A percentile compares a stretch with the other conserved stretches of the same genome.
phyloP scores from a whole-genome alignment of 164 flowering plant genomes.

The Vitis cinerea region DNA sequence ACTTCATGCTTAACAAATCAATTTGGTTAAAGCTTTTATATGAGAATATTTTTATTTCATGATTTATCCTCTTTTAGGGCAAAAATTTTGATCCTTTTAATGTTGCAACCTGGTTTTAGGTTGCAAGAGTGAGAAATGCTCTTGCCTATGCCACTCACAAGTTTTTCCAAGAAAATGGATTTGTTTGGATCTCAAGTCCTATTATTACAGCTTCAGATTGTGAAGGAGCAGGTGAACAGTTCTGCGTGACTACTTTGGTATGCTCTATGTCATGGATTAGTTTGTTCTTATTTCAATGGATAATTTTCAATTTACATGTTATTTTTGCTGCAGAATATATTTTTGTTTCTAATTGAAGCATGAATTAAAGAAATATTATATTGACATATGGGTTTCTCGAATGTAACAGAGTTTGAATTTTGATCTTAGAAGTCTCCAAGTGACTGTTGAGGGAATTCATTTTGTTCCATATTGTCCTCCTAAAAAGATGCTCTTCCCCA shows the following conservation, averaged over 20 bases:
- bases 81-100: constrained; percentile 10
- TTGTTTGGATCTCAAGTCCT: constrained; percentile 95
- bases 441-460: neutral
- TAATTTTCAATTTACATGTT: neutral
- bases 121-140: constrained; percentile 93
- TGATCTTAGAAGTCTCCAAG: neutral
- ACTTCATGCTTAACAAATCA: neutral
- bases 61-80: neutral
- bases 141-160: constrained; percentile 93
- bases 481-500: no score
- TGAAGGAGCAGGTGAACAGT: constrained; percentile 99
- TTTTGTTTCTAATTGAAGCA: neutral
- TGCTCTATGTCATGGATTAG: constrained; percentile 10
- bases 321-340: neutral
- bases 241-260: constrained; percentile 97
- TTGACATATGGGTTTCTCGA: neutral
- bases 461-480: neutral
- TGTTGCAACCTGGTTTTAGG: constrained; percentile 47
- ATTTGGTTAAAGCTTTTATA: neutral
- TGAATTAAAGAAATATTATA: neutral
- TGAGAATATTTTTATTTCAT: neutral
- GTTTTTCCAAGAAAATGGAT: constrained; percentile 95
- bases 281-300: neutral
- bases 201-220: constrained; percentile 97
- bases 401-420: neutral